These are phyloP conservation scores for Pichia deserticola DNA, from an alignment of 805 yeast species.

Conservation along the genomic window DNA sequence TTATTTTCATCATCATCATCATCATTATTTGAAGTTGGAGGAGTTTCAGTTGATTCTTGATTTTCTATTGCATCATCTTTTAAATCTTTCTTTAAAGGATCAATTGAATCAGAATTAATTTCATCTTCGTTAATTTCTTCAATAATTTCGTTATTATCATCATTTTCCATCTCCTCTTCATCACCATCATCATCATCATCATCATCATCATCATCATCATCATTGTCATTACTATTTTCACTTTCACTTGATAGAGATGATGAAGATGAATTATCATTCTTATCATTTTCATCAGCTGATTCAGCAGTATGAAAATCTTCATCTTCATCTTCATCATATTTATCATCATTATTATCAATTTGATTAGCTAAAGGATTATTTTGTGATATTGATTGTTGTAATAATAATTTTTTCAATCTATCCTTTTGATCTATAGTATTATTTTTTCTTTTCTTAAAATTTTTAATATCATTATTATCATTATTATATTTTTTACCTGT, in stretches of 20 bases:
- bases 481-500: constrained; percentile 42
- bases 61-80: constrained; percentile 26
- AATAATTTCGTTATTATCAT: constrained; percentile 1
- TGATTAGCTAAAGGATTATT: no score
- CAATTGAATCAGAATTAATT: constrained; percentile 19
- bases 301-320: constrained; percentile 24
- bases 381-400: not conserved
- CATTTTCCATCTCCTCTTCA: constrained; percentile 14
- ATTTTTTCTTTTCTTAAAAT: not conserved
- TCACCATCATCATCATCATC: constrained; percentile 21
- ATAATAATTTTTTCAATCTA: no score
- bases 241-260: not conserved
- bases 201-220: not conserved
- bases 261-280: not conserved
- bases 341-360: not conserved
- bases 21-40: constrained; percentile 16
- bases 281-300: not conserved
- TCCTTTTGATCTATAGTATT: not conserved
- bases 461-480: not conserved
- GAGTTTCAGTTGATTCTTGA: constrained; percentile 15
- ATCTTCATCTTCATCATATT: constrained; percentile 9
- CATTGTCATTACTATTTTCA: not conserved
- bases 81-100: constrained; percentile 20
- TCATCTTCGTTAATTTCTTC: constrained; percentile 19
- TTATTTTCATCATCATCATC: constrained; percentile 22